These are phyloP conservation scores for Sarcodon aspratus DNA, from an alignment of 768 basidiomycete species.

Conservation along the genomic window DNA sequence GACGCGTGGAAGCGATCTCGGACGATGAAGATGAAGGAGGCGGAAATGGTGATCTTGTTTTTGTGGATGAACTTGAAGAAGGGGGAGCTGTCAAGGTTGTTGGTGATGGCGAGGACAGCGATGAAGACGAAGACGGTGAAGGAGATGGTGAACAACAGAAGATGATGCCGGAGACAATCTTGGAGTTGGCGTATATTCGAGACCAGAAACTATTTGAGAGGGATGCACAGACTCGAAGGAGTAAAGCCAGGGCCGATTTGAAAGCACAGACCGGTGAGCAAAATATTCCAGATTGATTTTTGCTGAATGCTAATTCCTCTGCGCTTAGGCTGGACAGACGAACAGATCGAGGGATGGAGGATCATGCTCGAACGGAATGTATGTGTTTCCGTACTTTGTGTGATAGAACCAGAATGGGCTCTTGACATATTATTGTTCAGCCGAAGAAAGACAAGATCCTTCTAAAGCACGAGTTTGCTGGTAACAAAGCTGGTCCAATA, in stretches of 20 bases:
- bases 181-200: constrained; percentile 69
- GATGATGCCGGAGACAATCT: constrained; percentile 36
- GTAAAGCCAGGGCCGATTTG: constrained; percentile 56
- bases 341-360: constrained; percentile 88
- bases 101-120: constrained; percentile 52
- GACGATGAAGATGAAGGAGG: constrained; percentile 46
- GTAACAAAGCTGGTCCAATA: constrained; percentile 30
- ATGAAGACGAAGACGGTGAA: constrained; percentile 23
- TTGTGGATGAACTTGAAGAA: constrained; percentile 45
- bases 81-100: constrained; percentile 32
- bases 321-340: constrained; percentile 55
- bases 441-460: constrained; percentile 67
- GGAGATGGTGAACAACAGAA: constrained; percentile 21
- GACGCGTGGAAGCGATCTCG: constrained; percentile 56
- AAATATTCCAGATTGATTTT: neutral
- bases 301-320: neutral
- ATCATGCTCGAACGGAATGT: constrained; percentile 88
- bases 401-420: no score
- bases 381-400: constrained; percentile 19
- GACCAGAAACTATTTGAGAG: constrained; percentile 71
- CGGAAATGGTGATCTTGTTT: constrained; percentile 22
- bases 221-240: constrained; percentile 59
- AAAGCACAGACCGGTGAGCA: constrained; percentile 52
- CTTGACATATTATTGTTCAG: no score
- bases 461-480: constrained; percentile 66